Base-by-base conservation (phyloP, 176 grass and related monocot genomes). In the Aegilops bicornis region DNA sequence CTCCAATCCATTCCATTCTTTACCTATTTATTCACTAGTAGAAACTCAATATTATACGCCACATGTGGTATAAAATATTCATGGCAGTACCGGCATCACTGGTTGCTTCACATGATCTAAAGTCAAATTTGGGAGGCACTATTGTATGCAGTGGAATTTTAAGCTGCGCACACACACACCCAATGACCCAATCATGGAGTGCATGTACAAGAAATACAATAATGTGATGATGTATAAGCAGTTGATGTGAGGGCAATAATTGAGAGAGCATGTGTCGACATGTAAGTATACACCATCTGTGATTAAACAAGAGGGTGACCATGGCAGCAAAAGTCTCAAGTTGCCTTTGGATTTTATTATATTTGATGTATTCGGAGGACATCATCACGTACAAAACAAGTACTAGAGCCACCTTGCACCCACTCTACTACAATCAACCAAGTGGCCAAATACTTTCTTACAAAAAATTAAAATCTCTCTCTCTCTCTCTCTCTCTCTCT, bases 231-330 rank as follows among this genome's bases (percentile, higher is more conserved):
- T 37, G 15, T 48, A 74, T 59, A 80, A 73, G 59, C 4, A 69
- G 42, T 35, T 73, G 78, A 23, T 24, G 24, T 14, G 12, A 36
- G 36, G 11, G 15, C 58, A 73, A 89, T 87, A 62, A 83, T 79
- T 84, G 81, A 87, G 68, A 62, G 48, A 35, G 85, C 80, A 84
- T 67, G 69, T 63, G 67, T 37, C 27, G 79, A 32, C 85, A 77
- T 19, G 31, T 63, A 25, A 43, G 62, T 47, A 32, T 56, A 22
- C 10, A 1, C 19, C 22, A 7, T 11, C 25, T 52, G 3, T 20
- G 4, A 52, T 47, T 50, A 52, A 30, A 36, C 13, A 48, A 14
- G 13, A 48, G 45, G n/a, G 61, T 27, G 80, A 85, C 3, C 22
- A 36, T 7, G 35, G 14, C 19, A 68, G 15, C 25, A 47, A n/a